Evolutionary conservation across 2,329 filamentous ascomycete species (phyloP).

Genomic region (Penicillium sclerotiorum): DNA sequence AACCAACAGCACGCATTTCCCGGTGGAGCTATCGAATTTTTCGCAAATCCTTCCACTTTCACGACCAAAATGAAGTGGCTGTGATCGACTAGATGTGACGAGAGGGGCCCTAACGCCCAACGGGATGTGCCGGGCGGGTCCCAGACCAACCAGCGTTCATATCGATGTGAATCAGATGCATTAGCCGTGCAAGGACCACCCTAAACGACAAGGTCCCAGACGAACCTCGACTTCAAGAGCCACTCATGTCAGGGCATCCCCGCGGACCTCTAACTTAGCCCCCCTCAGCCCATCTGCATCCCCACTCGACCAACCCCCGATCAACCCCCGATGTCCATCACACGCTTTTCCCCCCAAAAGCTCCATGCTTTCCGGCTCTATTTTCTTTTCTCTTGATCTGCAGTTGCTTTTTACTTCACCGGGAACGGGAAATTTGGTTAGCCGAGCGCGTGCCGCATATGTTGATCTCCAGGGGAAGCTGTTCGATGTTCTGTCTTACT

Average conservation of each 20-base stretch:
- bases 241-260: conserved; percentile 16
- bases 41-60: not conserved
- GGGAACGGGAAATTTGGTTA: conserved; percentile 1
- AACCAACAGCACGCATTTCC: not conserved
- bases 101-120: conserved; percentile 21
- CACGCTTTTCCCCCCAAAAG: conserved; percentile 10
- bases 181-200: conserved; percentile 16
- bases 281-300: conserved; percentile 7
- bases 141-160: conserved; percentile 21
- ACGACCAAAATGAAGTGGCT: not conserved
- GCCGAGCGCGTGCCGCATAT: not conserved
- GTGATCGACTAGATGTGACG: conserved; percentile 23
- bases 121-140: conserved; percentile 25
- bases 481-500: conserved; percentile 5
- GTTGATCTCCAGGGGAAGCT: conserved; percentile 5
- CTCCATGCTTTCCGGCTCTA: not conserved
- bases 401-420: conserved; percentile 6
- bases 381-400: conserved; percentile 3
- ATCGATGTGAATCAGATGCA: conserved; percentile 28
- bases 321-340: conserved; percentile 7
- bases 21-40: not conserved
- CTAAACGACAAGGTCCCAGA: conserved; percentile 7
- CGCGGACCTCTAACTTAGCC: conserved; percentile 15
- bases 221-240: conserved; percentile 19
- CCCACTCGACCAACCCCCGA: conserved; percentile 15